These are phyloP conservation scores for Chytriomyces confervae DNA, from an alignment of 192 early-diverging fungal genomes.

Conservation along the genomic window DNA sequence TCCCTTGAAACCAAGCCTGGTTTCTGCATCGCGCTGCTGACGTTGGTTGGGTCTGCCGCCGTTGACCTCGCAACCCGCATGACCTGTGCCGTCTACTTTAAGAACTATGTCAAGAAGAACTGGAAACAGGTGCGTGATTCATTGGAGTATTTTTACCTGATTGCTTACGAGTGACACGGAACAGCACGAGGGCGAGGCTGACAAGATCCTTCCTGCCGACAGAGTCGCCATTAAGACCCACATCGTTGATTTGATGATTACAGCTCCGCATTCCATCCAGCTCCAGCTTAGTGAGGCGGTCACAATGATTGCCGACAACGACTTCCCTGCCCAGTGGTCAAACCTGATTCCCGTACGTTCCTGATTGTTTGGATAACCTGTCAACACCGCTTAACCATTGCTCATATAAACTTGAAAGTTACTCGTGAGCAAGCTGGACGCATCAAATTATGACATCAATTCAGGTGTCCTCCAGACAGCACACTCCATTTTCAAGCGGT, in stretches of 20 bases:
- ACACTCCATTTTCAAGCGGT: constrained; percentile 93
- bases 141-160: background rate
- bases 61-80: constrained; percentile 72
- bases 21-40: constrained; percentile 76
- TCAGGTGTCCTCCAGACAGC: constrained; percentile 92
- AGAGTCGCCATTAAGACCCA: constrained; percentile 80
- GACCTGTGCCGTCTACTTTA: constrained; percentile 89
- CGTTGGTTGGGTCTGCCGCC: constrained; percentile 69
- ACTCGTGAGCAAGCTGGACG: constrained; percentile 76
- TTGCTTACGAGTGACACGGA: constrained; percentile 1
- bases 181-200: constrained; percentile 57
- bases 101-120: constrained; percentile 91
- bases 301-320: constrained; percentile 88
- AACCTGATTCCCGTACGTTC: constrained; percentile 60
- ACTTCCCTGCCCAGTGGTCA: constrained; percentile 93
- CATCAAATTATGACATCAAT: constrained; percentile 79
- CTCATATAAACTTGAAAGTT: background rate
- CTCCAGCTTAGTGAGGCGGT: constrained; percentile 91
- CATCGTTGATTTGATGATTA: constrained; percentile 87
- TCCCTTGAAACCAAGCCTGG: constrained; percentile 46
- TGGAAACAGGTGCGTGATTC: constrained; percentile 68
- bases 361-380: background rate
- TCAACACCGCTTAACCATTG: background rate
- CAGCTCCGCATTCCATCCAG: constrained; percentile 78
- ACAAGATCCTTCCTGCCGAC: constrained; percentile 67